Evolutionary conservation across 768 basidiomycete species (phyloP).

Genomic region (Pisolithus sp.): DNA sequence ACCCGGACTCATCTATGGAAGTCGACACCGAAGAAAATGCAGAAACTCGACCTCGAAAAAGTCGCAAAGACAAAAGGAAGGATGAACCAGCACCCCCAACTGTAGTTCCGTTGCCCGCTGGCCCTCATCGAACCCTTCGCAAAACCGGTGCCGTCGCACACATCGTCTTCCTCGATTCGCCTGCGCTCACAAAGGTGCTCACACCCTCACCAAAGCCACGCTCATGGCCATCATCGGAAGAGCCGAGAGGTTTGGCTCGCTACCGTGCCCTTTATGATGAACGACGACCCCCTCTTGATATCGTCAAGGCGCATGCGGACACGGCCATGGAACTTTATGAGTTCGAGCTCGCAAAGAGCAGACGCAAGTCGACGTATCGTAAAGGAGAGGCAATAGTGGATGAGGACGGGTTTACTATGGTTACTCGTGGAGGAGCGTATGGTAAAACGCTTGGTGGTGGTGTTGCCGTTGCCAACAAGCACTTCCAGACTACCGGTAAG

Average conservation of each 20-base stretch:
- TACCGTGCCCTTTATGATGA: constrained; percentile 59
- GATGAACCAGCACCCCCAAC: constrained; percentile 34
- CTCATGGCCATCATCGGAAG: constrained; percentile 59
- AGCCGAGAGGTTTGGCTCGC: constrained; percentile 66
- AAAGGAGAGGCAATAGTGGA: constrained; percentile 89
- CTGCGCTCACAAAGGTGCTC: constrained; percentile 66
- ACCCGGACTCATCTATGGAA: constrained; percentile 1
- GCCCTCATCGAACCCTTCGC: constrained; percentile 48
- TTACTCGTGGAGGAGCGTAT: constrained; percentile 87
- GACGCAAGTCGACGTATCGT: constrained; percentile 57
- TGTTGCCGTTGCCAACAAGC: constrained; percentile 55
- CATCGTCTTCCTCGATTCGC: constrained; percentile 62
- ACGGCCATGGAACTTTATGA: constrained; percentile 74
- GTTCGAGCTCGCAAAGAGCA: constrained; percentile 46
- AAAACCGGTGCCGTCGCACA: constrained; percentile 67
- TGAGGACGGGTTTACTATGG: constrained; percentile 91
- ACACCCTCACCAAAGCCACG: constrained; percentile 43
- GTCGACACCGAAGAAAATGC: constrained; percentile 2
- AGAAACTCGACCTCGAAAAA: constrained; percentile 24
- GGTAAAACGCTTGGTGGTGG: constrained; percentile 86
- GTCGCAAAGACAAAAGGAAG: constrained; percentile 21
- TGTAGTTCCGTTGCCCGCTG: constrained; percentile 54
- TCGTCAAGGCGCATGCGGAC: constrained; percentile 75
- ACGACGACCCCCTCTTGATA: constrained; percentile 69
- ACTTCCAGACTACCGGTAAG: constrained; percentile 35